A percentile compares a stretch with the other conserved stretches of the same genome.
These are phyloP conservation scores for Hura crepitans DNA, from an alignment of 441 rosid genomes.

Conservation along the genomic window DNA sequence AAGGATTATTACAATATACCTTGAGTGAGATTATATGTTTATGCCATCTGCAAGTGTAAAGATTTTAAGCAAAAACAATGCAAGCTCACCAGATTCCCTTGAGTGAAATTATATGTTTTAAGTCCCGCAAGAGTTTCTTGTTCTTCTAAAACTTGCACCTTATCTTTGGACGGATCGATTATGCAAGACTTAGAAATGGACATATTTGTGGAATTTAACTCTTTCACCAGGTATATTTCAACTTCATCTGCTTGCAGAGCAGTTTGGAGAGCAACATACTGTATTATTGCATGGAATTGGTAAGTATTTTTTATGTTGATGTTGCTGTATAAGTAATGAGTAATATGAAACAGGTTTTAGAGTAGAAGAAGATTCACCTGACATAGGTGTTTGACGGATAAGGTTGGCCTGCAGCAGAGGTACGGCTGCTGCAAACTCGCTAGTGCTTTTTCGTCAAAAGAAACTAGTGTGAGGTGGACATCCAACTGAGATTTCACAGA, in stretches of 20 bases:
- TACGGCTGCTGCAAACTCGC: slow-evolving; percentile 49
- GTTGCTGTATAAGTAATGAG: background rate
- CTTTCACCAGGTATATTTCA: slow-evolving; percentile 46
- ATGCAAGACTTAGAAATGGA: slow-evolving; percentile 15
- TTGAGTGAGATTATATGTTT: too few relatives aligned
- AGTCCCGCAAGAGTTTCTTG: slow-evolving; percentile 46
- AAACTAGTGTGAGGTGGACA: slow-evolving; percentile 45
- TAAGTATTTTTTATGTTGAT: slow-evolving; percentile 1
- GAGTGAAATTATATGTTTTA: slow-evolving; percentile 25
- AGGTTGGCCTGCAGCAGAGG: slow-evolving; percentile 44
- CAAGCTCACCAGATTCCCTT: slow-evolving; percentile 40
- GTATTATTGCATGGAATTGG: slow-evolving; percentile 10
- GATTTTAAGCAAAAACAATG: background rate
- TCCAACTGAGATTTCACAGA: slow-evolving; percentile 37
- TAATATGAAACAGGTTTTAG: slow-evolving; percentile 3
- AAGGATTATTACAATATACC: background rate
- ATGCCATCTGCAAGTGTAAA: background rate
- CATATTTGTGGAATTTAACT: slow-evolving; percentile 21
- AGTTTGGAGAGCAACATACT: slow-evolving; percentile 60
- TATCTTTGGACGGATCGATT: slow-evolving; percentile 35
- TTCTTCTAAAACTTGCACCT: slow-evolving; percentile 41
- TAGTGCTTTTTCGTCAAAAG: slow-evolving; percentile 44
- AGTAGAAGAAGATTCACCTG: slow-evolving; percentile 36
- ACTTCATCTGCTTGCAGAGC: slow-evolving; percentile 45
- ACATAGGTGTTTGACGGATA: slow-evolving; percentile 39